Evolutionary conservation across 2,329 filamentous ascomycete genomes (phyloP).

Genomic region (Pestalotiopsis sp.): DNA sequence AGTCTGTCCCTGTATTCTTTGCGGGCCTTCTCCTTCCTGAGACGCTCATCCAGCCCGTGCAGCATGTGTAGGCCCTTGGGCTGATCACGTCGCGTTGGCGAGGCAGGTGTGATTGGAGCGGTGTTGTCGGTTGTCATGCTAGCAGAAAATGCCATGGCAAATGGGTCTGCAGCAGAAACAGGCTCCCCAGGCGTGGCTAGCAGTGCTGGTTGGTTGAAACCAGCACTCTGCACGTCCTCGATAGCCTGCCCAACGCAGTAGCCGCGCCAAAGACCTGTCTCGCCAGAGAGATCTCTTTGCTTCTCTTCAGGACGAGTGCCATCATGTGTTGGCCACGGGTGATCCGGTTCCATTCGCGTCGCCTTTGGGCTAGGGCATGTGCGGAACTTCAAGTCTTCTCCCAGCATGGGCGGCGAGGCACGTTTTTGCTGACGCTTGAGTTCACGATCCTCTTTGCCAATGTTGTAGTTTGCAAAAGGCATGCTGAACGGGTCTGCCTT

Average conservation of each 20-base stretch:
- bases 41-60: constrained; percentile 52
- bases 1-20: constrained; percentile 58
- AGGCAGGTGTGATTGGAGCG: constrained; percentile 28
- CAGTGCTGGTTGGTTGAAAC: constrained; percentile 49
- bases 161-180: constrained; percentile 44
- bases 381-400: constrained; percentile 78
- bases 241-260: constrained; percentile 56
- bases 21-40: constrained; percentile 51
- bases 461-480: constrained; percentile 44
- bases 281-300: constrained; percentile 58
- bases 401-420: constrained; percentile 84
- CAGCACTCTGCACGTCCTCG: constrained; percentile 40
- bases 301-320: constrained; percentile 46
- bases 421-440: constrained; percentile 52
- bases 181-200: constrained; percentile 44
- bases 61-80: constrained; percentile 51
- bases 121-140: constrained; percentile 42
- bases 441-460: constrained; percentile 40
- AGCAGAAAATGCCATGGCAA: constrained; percentile 42
- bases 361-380: constrained; percentile 81
- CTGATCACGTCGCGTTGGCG: constrained; percentile 26
- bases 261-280: constrained; percentile 75
- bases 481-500: constrained; percentile 42
- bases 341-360: constrained; percentile 81
- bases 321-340: constrained; percentile 53